phyloP scores from a whole-genome alignment of 495 filamentous ascomycete genomes.

The Aspergillus steynii region DNA sequence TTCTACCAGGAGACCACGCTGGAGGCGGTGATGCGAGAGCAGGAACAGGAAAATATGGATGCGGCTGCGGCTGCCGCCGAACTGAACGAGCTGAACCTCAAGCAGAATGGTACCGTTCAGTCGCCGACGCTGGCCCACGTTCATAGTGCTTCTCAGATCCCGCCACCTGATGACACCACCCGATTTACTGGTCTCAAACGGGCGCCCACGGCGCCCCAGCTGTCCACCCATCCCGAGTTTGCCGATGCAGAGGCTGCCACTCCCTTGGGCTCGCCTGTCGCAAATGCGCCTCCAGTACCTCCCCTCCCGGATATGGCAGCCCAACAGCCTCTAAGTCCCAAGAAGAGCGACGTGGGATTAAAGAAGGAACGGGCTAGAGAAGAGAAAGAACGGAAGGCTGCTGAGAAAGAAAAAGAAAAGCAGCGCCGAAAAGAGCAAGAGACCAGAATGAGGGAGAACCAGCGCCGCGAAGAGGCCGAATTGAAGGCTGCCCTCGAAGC shows the following conservation, averaged over 20 bases:
- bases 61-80: constrained; percentile 46
- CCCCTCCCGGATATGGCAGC: constrained; percentile 37
- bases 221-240: constrained; percentile 38
- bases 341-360: constrained; percentile 48
- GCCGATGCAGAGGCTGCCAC: constrained; percentile 24
- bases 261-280: constrained; percentile 15
- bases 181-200: constrained; percentile 57
- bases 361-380: constrained; percentile 52
- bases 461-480: constrained; percentile 59
- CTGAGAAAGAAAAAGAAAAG: constrained; percentile 68
- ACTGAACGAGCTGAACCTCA: constrained; percentile 53
- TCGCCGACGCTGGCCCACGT: constrained; percentile 38
- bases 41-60: constrained; percentile 74
- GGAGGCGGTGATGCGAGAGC: constrained; percentile 81
- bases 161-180: constrained; percentile 47
- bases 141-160: constrained; percentile 41
- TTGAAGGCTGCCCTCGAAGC: constrained; percentile 57
- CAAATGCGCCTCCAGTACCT: constrained; percentile 33
- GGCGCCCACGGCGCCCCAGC: constrained; percentile 59
- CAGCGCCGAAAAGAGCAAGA: constrained; percentile 66
- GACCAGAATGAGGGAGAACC: constrained; percentile 44
- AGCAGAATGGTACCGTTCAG: constrained; percentile 41
- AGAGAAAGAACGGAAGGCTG: constrained; percentile 65
- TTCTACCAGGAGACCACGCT: constrained; percentile 97
- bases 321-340: constrained; percentile 30